These are phyloP conservation scores for Termitomyces sp. DNA, from an alignment of 768 basidiomycete species.

Conservation along the genomic window DNA sequence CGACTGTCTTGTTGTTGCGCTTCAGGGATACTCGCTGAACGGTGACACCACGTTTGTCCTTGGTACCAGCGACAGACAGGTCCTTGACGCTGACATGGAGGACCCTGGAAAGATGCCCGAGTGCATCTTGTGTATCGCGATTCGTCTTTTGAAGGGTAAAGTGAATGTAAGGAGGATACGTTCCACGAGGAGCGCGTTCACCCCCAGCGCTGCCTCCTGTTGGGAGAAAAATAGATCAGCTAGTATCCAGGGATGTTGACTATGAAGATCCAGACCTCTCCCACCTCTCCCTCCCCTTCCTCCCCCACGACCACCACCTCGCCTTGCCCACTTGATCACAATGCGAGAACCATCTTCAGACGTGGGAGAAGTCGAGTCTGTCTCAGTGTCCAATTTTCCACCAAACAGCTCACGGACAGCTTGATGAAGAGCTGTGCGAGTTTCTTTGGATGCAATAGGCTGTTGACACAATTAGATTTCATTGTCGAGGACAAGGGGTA, in stretches of 20 bases:
- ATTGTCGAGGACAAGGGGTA: constrained; percentile 10
- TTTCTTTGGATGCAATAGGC: constrained; percentile 82
- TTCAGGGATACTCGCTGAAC: constrained; percentile 86
- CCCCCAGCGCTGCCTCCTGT: constrained; percentile 22
- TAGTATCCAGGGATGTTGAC: neutral
- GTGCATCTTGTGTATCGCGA: constrained; percentile 94
- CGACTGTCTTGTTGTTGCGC: constrained; percentile 72
- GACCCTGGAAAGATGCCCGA: constrained; percentile 73
- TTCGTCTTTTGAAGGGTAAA: constrained; percentile 98
- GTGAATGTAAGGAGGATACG: constrained; percentile 86
- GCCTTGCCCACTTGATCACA: constrained; percentile 72
- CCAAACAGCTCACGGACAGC: constrained; percentile 75
- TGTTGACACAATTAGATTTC: constrained; percentile 31
- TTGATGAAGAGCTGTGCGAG: constrained; percentile 81
- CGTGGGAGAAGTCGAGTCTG: constrained; percentile 48
- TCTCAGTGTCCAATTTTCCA: constrained; percentile 84
- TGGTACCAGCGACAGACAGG: constrained; percentile 90
- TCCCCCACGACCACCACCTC: constrained; percentile 47
- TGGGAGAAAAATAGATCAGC: neutral
- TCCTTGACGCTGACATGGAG: constrained; percentile 80
- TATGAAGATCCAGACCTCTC: constrained; percentile 20
- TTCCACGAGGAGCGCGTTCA: constrained; percentile 54
- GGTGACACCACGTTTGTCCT: constrained; percentile 97
- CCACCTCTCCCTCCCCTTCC: constrained; percentile 49
- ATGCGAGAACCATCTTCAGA: constrained; percentile 74